Conservation (phyloP, 2,329 filamentous ascomycete species). For the Colletotrichum graminicola region DNA sequence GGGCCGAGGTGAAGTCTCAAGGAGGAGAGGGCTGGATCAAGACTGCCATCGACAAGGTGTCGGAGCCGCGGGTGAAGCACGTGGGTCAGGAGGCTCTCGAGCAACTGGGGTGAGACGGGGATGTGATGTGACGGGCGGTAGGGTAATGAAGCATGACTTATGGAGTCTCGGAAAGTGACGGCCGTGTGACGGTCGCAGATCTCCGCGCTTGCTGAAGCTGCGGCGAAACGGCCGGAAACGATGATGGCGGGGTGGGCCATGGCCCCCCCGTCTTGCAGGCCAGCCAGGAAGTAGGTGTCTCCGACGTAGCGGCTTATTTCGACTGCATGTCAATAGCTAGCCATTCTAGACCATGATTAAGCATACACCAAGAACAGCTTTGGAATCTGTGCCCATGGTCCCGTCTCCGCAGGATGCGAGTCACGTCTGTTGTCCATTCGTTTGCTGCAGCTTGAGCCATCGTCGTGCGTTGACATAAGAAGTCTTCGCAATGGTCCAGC, state of each 20-base stretch:
- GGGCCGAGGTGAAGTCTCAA: slow-evolving; percentile 57
- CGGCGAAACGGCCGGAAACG: slow-evolving; percentile 18
- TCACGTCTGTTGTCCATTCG: too few relatives aligned
- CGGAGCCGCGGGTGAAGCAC: slow-evolving; percentile 62
- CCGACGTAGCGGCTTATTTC: not conserved
- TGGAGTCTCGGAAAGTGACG: slow-evolving; percentile 17
- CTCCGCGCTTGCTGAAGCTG: slow-evolving; percentile 32
- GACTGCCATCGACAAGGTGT: slow-evolving; percentile 57
- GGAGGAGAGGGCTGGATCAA: slow-evolving; percentile 57
- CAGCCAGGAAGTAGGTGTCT: not conserved
- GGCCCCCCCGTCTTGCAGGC: not conserved
- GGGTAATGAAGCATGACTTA: slow-evolving; percentile 9
- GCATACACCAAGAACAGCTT: slow-evolving; percentile 32
- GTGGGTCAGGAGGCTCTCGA: slow-evolving; percentile 61
- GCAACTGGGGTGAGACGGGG: slow-evolving; percentile 45
- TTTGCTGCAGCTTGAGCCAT: not conserved
- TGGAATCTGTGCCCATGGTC: not conserved
- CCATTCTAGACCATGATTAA: slow-evolving; percentile 23
- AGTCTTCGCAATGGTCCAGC: not conserved
- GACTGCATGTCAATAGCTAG: slow-evolving; percentile 23
- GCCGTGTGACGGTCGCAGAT: slow-evolving; percentile 23
- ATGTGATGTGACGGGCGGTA: not conserved
- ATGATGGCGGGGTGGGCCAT: not conserved
- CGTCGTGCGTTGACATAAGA: not conserved
- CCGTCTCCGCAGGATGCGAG: too few relatives aligned